These are phyloP conservation scores for Magnaporthales sp. DNA, from an alignment of 2,329 filamentous ascomycete species.

Conservation along the genomic window DNA sequence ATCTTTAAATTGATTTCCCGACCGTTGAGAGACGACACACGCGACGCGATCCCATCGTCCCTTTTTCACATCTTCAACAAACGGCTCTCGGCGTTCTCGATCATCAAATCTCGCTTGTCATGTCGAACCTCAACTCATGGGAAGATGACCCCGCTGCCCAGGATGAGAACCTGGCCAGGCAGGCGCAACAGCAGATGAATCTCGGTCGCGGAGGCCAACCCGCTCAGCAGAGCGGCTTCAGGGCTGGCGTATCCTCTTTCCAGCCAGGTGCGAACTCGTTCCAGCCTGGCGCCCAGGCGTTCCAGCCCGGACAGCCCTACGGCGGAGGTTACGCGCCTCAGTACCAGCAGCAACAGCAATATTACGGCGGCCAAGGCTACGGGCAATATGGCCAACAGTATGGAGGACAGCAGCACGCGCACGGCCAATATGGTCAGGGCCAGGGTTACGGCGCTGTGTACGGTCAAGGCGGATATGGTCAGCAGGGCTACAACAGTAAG, in stretches of 20 bases:
- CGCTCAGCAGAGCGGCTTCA: constrained; percentile 43
- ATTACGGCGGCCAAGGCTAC: constrained; percentile 29
- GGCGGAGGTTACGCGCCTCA: constrained; percentile 49
- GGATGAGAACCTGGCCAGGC: constrained; percentile 69
- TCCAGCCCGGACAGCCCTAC: constrained; percentile 41
- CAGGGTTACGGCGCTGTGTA: constrained; percentile 28
- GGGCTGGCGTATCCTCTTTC: constrained; percentile 61
- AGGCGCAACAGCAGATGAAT: constrained; percentile 69
- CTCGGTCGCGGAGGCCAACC: constrained; percentile 43
- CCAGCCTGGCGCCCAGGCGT: constrained; percentile 22
- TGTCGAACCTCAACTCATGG: constrained; percentile 93
- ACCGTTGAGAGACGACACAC: background rate
- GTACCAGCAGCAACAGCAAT: constrained; percentile 44
- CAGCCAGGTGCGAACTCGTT: constrained; percentile 64
- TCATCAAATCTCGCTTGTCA: constrained; percentile 27
- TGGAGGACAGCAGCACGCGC: constrained; percentile 31
- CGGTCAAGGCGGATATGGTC: constrained; percentile 34
- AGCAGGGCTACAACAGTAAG: constrained; percentile 37
- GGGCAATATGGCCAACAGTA: constrained; percentile 43
- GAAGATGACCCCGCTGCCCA: constrained; percentile 77
- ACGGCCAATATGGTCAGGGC: constrained; percentile 36
- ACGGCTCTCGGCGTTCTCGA: constrained; percentile 2
- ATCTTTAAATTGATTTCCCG: background rate
- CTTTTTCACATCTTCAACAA: constrained; percentile 6
- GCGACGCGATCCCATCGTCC: background rate